phyloP scores from a whole-genome alignment of 2,329 filamentous ascomycete genomes.

The Sporothrix inflata region DNA sequence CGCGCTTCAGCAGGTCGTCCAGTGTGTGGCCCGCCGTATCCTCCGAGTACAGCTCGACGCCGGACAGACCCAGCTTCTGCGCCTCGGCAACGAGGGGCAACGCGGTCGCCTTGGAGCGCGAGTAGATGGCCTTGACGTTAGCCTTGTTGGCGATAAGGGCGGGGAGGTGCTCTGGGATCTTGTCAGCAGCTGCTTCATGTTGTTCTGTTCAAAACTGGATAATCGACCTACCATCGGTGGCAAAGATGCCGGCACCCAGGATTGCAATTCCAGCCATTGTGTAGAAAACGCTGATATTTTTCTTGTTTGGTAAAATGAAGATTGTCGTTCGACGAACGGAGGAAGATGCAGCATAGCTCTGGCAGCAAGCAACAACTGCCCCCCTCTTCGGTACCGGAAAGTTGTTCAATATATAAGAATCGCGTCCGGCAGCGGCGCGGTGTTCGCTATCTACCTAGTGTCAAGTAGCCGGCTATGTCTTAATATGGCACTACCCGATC shows the following conservation, averaged over 20 bases:
- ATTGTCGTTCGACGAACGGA: neutral
- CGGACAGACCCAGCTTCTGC: neutral
- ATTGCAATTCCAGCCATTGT: constrained; percentile 18
- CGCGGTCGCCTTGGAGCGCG: constrained; percentile 1
- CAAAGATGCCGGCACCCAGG: constrained; percentile 15
- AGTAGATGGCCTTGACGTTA: constrained; percentile 20
- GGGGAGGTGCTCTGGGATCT: constrained; percentile 3
- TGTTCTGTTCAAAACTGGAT: neutral
- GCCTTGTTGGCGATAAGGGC: constrained; percentile 17
- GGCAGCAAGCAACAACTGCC: neutral
- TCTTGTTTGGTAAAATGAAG: neutral
- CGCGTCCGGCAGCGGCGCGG: neutral
- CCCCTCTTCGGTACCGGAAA: neutral
- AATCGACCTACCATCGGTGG: constrained; percentile 12
- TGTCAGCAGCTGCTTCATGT: neutral
- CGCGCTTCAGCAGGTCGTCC: neutral
- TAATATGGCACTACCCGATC: neutral
- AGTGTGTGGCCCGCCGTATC: constrained; percentile 2
- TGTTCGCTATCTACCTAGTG: neutral
- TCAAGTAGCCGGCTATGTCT: neutral
- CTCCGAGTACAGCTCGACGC: constrained; percentile 11
- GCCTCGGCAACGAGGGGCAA: neutral
- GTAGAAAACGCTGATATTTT: neutral
- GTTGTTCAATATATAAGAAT: neutral
- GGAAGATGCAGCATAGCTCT: neutral